phyloP scores from a whole-genome alignment of 768 basidiomycete species.

The Infundibulicybe gibba region DNA sequence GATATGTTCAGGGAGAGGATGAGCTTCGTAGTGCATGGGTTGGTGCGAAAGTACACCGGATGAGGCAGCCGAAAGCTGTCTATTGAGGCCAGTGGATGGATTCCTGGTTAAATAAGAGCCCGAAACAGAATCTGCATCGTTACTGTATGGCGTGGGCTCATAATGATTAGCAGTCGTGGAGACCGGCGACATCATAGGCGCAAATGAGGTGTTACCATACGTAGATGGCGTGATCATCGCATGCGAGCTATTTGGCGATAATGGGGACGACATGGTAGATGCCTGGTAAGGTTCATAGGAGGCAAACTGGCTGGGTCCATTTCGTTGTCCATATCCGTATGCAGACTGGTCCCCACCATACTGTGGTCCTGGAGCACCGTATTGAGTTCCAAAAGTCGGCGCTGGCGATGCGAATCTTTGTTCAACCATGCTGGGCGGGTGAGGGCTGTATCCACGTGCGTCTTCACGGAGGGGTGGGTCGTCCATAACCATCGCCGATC shows the following conservation, averaged over 20 bases:
- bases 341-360: constrained; percentile 5
- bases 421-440: constrained; percentile 57
- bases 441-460: constrained; percentile 43
- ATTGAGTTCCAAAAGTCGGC: constrained; percentile 28
- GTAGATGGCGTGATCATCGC: constrained; percentile 32
- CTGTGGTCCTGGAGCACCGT: constrained; percentile 20
- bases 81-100: constrained; percentile 7
- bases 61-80: constrained; percentile 4
- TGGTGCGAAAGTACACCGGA: neutral
- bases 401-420: constrained; percentile 22
- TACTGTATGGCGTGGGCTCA: constrained; percentile 9
- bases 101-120: constrained; percentile 13
- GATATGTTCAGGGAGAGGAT: constrained; percentile 19
- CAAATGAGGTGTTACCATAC: constrained; percentile 31
- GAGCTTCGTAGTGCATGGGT: constrained; percentile 1
- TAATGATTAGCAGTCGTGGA: constrained; percentile 10
- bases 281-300: constrained; percentile 34
- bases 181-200: constrained; percentile 29
- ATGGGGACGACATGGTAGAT: constrained; percentile 18
- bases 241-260: constrained; percentile 24
- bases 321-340: constrained; percentile 12
- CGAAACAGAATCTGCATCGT: constrained; percentile 11
- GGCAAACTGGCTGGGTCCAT: constrained; percentile 15
- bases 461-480: constrained; percentile 46
- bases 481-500: constrained; percentile 57